Conservation (phyloP, 1,139 yeast species). For the Geotrichum candidum region DNA sequence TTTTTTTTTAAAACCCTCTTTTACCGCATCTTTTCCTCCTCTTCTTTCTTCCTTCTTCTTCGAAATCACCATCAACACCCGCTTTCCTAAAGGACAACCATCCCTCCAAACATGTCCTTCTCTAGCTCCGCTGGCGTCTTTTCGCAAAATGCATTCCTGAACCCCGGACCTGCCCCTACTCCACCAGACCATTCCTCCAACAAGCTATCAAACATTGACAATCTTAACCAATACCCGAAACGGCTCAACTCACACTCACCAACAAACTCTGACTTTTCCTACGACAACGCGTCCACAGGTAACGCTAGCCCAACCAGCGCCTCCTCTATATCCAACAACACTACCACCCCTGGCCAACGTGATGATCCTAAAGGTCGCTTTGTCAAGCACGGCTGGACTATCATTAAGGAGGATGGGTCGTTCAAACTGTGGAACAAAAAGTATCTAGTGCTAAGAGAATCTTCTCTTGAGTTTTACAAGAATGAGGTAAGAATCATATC, state of each 20-base stretch:
- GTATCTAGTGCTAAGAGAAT: conserved; percentile 69
- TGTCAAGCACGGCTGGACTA: conserved; percentile 70
- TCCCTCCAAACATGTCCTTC: conserved; percentile 25
- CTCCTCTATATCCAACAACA: conserved; percentile 9
- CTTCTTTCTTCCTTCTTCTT: background rate
- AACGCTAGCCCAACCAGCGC: conserved; percentile 12
- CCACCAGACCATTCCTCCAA: conserved; percentile 29
- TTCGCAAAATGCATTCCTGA: conserved; percentile 35
- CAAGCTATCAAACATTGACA: conserved; percentile 12
- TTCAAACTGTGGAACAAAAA: conserved; percentile 84
- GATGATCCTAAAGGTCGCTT: conserved; percentile 18
- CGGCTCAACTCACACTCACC: background rate
- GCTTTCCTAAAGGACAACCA: background rate
- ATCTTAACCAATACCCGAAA: conserved; percentile 15
- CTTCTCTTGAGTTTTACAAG: conserved; percentile 69
- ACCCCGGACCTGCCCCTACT: conserved; percentile 40
- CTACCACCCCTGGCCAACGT: conserved; percentile 7
- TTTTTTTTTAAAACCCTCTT: background rate
- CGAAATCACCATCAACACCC: background rate
- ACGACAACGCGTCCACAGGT: conserved; percentile 5
- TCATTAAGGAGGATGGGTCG: conserved; percentile 81
- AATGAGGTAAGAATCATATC: conserved; percentile 42
- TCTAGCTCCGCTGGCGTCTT: conserved; percentile 29
- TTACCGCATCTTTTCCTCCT: background rate
- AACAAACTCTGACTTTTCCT: conserved; percentile 15